Conservation (phyloP, 1,284 basidiomycete species). For the Cryptococcus sp. region DNA sequence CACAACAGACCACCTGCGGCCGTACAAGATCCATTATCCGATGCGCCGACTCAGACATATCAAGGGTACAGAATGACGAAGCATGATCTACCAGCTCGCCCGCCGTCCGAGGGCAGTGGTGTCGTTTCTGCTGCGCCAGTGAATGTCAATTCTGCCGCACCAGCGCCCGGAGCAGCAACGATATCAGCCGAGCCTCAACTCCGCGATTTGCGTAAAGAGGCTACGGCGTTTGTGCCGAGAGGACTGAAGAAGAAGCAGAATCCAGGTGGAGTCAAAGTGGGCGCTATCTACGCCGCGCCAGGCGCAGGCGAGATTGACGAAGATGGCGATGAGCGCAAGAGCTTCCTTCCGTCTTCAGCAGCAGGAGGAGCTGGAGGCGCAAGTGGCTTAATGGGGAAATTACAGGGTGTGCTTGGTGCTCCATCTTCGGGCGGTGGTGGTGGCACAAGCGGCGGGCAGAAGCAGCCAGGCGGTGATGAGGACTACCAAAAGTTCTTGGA, state of each 20-base stretch:
- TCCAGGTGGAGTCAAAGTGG: slow-evolving; percentile 12
- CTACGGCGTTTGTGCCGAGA: slow-evolving; percentile 79
- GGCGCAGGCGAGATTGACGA: slow-evolving; percentile 40
- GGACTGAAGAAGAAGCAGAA: slow-evolving; percentile 48
- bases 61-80: slow-evolving; percentile 44
- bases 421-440: not conserved
- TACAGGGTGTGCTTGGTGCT: slow-evolving; percentile 40
- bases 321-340: slow-evolving; percentile 38
- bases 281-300: slow-evolving; percentile 45
- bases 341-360: slow-evolving; percentile 5
- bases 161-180: slow-evolving; percentile 27
- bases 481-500: slow-evolving; percentile 50
- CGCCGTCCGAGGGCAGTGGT: slow-evolving; percentile 12
- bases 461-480: slow-evolving; percentile 32
- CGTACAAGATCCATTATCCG: slow-evolving; percentile 50
- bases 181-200: slow-evolving; percentile 80
- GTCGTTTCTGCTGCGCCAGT: slow-evolving; percentile 23
- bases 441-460: not conserved
- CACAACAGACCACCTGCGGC: slow-evolving; percentile 31
- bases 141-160: slow-evolving; percentile 23
- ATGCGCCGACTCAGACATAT: slow-evolving; percentile 45
- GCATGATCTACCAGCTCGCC: slow-evolving; percentile 30
- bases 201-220: slow-evolving; percentile 87
- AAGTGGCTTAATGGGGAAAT: slow-evolving; percentile 46
- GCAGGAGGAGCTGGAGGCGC: slow-evolving; percentile 11